Evolutionary conservation across 1,284 basidiomycete species (phyloP), one percentile per base, ranked within the genome.

Genomic region (Ustilago vetiveriae): DNA sequence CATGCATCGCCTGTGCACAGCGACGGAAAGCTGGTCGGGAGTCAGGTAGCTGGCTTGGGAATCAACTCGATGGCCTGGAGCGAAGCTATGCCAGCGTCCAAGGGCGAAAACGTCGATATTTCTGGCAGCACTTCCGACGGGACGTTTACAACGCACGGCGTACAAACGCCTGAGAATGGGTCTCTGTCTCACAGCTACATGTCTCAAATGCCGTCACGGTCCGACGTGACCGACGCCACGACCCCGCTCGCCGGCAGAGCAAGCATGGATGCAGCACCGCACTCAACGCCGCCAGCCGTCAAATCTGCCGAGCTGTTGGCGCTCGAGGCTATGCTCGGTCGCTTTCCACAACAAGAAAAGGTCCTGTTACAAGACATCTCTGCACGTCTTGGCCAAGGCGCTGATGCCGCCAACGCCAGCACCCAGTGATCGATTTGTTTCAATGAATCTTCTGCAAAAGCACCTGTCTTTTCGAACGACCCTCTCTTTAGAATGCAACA

Each of bases 311-410:
- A 69, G 13, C 14, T 63, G 29, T 21, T 57, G 23, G 66, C 66
- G 3, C 54, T 69, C 23, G 59, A 59, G 40, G 59, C 53, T n/a
- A 63, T 69, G 66, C 43, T 69, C 36, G 66, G 66, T 23, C 43
- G 38, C 13, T 69, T 69, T 19, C 58, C 53, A 3, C 66, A 63
- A 23, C 54, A 59, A 40, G 54, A 69, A 49, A 69, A 64, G 38
- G 51, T 33, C 9, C 9, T 69, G 46, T 27, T 69, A 40, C 59
- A 63, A 35, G 59, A 59, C 23, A 69, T 69, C 22, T 51, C 59
- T 9, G 59, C 66, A 2, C 45, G 66, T 4, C 59, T 54, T 6
- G 51, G 43, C 27, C n/a, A 58, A 46, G 40, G 57, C 49, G 23
- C 53, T 54, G 3, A 24, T 48, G 19, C 27, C 29, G 39, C 41